Conservation (phyloP, 192 early-diverging fungal genomes). For the Jimgerdemannia flammicorona region DNA sequence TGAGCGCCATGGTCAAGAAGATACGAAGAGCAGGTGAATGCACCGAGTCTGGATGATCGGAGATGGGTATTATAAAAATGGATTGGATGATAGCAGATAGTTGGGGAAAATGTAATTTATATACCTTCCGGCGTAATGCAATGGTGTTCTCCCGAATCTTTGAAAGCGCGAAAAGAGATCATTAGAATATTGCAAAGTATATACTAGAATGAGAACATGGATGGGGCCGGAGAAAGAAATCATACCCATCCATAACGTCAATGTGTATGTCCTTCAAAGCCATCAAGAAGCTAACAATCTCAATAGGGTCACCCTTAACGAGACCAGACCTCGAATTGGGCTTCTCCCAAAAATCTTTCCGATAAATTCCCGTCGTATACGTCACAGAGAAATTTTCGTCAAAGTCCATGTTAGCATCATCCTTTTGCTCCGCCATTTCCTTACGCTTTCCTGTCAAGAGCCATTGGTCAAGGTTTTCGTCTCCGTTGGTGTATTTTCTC, state of each 20-base stretch:
- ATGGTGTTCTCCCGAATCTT: conserved; percentile 44
- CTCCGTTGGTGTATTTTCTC: not conserved
- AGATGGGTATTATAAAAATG: not conserved
- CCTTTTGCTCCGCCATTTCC: not conserved
- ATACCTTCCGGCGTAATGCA: conserved; percentile 47
- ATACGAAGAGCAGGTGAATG: conserved; percentile 43
- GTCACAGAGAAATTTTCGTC: not conserved
- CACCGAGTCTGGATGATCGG: conserved; percentile 21
- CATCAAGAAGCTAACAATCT: conserved; percentile 40
- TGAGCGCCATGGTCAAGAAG: conserved; percentile 25
- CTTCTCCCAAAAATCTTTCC: conserved; percentile 28
- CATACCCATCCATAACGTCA: conserved; percentile 27
- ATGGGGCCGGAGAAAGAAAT: too few relatives aligned
- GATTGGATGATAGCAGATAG: not conserved
- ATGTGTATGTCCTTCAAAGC: conserved; percentile 15
- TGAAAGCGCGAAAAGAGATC: not conserved
- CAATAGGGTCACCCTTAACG: conserved; percentile 43
- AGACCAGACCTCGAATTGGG: too few relatives aligned
- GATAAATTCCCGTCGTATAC: not conserved
- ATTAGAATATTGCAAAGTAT: too few relatives aligned
- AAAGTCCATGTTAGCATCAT: not conserved
- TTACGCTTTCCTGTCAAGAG: conserved; percentile 5
- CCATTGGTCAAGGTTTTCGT: conserved; percentile 10
- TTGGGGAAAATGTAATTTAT: not conserved
- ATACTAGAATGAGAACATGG: too few relatives aligned